Percentiles rank a stretch among this genome's conserved stretches.
Evolutionary conservation across 2,329 filamentous ascomycete species (phyloP).

Genomic region (Trichophyton schoenleinii): DNA sequence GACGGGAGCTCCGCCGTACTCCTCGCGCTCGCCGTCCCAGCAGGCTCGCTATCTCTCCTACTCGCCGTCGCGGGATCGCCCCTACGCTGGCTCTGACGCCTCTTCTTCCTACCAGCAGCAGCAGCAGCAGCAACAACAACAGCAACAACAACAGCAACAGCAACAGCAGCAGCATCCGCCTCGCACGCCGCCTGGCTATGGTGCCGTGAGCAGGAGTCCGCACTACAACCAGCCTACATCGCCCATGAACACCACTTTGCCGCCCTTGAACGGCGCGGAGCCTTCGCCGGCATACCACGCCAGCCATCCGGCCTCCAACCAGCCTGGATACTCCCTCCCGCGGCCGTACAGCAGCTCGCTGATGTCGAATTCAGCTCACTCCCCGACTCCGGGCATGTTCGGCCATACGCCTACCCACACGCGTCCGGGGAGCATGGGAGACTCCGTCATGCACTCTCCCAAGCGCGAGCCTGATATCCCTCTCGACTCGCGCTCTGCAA

Average conservation of each 20-base stretch:
- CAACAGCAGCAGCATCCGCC: conserved; percentile 23
- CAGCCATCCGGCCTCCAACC: conserved; percentile 11
- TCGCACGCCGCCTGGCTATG: conserved; percentile 30
- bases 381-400: conserved; percentile 24
- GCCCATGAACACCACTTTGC: conserved; percentile 22
- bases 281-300: conserved; percentile 25
- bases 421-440: conserved; percentile 28
- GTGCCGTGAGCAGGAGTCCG: conserved; percentile 14
- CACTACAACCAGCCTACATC: conserved; percentile 14
- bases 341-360: conserved; percentile 26
- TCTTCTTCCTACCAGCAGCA: conserved; percentile 25
- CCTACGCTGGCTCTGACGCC: conserved; percentile 31
- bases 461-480: conserved; percentile 27
- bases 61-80: conserved; percentile 33
- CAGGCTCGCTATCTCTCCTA: conserved; percentile 31
- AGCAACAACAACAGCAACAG: conserved; percentile 12
- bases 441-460: conserved; percentile 30
- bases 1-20: conserved; percentile 34
- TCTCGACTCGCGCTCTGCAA: conserved; percentile 11
- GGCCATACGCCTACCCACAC: conserved; percentile 29
- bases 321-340: conserved; percentile 24
- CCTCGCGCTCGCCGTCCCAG: conserved; percentile 35
- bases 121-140: conserved; percentile 16
- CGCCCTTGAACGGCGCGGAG: conserved; percentile 30
- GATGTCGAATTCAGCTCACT: conserved; percentile 23